Conservation (phyloP, 805 yeast species). For the Saccharomyces eubayanus region DNA sequence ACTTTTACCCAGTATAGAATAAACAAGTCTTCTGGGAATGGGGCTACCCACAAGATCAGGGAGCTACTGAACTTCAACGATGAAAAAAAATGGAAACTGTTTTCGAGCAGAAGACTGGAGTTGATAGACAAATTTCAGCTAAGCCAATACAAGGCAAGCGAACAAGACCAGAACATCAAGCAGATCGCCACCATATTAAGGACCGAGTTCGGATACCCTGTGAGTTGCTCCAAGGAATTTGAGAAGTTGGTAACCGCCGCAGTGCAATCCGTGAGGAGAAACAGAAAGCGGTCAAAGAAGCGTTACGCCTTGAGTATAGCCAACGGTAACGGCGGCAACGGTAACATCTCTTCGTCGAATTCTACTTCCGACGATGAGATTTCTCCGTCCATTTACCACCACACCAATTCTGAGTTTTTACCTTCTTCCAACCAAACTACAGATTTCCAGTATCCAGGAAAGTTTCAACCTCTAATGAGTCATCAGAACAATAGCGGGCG, state of each 20-base stretch:
- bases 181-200: constrained; percentile 71
- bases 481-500: not conserved
- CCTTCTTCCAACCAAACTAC: not conserved
- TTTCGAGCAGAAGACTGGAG: constrained; percentile 84
- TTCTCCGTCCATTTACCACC: not conserved
- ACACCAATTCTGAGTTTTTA: constrained; percentile 1
- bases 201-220: constrained; percentile 66
- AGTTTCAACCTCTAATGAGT: not conserved
- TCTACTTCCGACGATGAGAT: constrained; percentile 1
- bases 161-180: constrained; percentile 77
- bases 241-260: constrained; percentile 89
- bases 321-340: constrained; percentile 6
- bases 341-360: constrained; percentile 4
- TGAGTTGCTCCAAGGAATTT: constrained; percentile 56
- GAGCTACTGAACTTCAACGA: constrained; percentile 64
- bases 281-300: constrained; percentile 59
- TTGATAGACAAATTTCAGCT: constrained; percentile 66
- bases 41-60: constrained; percentile 38
- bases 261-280: constrained; percentile 84
- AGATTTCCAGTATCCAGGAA: not conserved
- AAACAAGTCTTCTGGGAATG: constrained; percentile 22
- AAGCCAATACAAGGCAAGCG: constrained; percentile 72
- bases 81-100: constrained; percentile 78
- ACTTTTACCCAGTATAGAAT: constrained; percentile 2
- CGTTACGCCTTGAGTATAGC: constrained; percentile 5